phyloP scores from a whole-genome alignment of 257 asterid species.

The Galeopsis tetrahit region DNA sequence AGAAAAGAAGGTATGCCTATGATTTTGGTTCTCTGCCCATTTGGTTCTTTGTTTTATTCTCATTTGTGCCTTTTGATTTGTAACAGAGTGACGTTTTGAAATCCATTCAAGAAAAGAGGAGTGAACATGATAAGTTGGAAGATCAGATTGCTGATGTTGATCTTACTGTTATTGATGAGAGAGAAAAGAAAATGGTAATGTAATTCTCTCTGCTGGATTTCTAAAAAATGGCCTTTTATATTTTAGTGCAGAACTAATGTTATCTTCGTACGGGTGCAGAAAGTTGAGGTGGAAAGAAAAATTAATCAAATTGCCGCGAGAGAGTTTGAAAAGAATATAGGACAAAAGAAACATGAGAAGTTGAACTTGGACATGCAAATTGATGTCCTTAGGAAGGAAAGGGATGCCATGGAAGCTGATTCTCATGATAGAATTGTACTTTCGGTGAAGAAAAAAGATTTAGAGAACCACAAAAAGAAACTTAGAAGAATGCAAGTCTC shows the following conservation, averaged over 20 bases:
- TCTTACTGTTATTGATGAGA: constrained; percentile 70
- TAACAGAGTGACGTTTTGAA: constrained; percentile 57
- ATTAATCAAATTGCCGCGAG: constrained; percentile 60
- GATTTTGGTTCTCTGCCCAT: constrained; percentile 12
- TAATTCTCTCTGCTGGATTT: constrained; percentile 41
- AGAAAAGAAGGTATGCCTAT: constrained; percentile 63
- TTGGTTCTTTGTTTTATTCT: constrained; percentile 27
- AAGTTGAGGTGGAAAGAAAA: constrained; percentile 71
- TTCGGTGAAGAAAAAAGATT: constrained; percentile 70
- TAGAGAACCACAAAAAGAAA: constrained; percentile 78
- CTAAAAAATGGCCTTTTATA: constrained; percentile 26
- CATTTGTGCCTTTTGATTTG: constrained; percentile 31
- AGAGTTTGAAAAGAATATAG: constrained; percentile 51
- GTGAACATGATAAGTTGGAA: constrained; percentile 70
- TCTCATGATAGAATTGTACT: constrained; percentile 80
- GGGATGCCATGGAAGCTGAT: constrained; percentile 75
- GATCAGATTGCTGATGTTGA: constrained; percentile 56
- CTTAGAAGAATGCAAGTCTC: constrained; percentile 65
- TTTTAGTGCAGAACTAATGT: constrained; percentile 31
- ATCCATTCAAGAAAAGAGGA: constrained; percentile 65
- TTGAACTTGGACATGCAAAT: constrained; percentile 65
- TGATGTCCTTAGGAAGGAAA: constrained; percentile 58
- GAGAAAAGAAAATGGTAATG: constrained; percentile 81
- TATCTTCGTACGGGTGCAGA: constrained; percentile 49
- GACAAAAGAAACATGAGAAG: constrained; percentile 60